These are phyloP conservation scores for Collybiopsis confluens DNA, from an alignment of 768 basidiomycete genomes.

Conservation along the genomic window DNA sequence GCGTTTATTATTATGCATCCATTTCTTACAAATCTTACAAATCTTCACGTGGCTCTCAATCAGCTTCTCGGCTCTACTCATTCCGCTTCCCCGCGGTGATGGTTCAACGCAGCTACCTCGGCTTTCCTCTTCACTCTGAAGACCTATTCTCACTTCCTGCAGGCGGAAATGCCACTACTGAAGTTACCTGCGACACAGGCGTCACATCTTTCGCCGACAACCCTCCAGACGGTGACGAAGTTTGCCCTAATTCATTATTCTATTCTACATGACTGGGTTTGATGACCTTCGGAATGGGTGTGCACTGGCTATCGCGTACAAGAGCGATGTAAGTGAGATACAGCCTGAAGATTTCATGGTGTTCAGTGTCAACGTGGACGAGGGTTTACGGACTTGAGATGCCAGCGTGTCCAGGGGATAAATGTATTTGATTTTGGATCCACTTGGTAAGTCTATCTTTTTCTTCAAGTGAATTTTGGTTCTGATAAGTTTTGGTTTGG, in stretches of 20 bases:
- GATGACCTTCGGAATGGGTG: conserved; percentile 60
- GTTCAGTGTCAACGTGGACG: conserved; percentile 70
- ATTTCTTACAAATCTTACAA: too few species aligned
- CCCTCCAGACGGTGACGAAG: conserved; percentile 44
- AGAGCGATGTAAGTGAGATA: conserved; percentile 50
- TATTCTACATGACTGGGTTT: conserved; percentile 52
- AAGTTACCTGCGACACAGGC: conserved; percentile 27
- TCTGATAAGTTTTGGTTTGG: neutral
- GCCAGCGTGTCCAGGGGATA: conserved; percentile 62
- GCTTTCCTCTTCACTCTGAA: conserved; percentile 34
- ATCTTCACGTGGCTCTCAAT: too few species aligned
- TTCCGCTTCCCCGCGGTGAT: conserved; percentile 17
- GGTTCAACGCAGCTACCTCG: conserved; percentile 41
- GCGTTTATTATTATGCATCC: too few species aligned
- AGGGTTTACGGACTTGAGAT: conserved; percentile 67
- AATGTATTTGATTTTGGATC: conserved; percentile 72
- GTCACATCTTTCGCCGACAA: conserved; percentile 54
- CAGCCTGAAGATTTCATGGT: conserved; percentile 67
- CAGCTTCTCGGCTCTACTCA: too few species aligned
- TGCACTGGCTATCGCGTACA: conserved; percentile 74
- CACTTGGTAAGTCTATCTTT: conserved; percentile 40
- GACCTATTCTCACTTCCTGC: conserved; percentile 43
- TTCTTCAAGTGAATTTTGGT: neutral
- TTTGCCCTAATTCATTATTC: conserved; percentile 46
- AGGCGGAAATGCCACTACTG: conserved; percentile 30